Percentiles rank a stretch among this genome's conserved stretches.
These are phyloP conservation scores for Trichoderma simmonsii DNA, from an alignment of 2,329 filamentous ascomycete genomes.

Conservation along the genomic window DNA sequence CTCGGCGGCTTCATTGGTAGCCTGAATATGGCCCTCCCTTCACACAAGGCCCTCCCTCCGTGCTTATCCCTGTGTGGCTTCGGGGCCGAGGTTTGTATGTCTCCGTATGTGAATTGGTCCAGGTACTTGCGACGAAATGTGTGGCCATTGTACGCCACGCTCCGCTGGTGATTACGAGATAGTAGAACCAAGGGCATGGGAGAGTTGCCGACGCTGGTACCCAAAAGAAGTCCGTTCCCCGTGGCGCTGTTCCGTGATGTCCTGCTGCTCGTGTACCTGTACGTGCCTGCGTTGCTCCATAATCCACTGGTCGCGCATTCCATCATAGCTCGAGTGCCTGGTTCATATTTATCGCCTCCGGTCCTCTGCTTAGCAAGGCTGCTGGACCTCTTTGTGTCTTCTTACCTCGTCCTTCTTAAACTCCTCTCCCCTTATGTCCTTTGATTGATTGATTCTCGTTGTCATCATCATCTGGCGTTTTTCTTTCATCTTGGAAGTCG, in stretches of 20 bases:
- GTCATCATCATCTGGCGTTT: background rate
- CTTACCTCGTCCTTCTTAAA: background rate
- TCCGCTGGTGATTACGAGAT: background rate
- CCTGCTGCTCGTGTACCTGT: background rate
- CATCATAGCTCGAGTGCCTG: background rate
- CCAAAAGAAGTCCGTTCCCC: background rate
- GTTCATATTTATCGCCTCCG: background rate
- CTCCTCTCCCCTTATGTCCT: background rate
- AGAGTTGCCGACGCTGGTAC: background rate
- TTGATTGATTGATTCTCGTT: background rate
- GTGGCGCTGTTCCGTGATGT: background rate
- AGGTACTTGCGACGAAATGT: background rate
- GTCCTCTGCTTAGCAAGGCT: background rate
- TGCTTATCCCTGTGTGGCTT: conserved; percentile 1
- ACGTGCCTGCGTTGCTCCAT: conserved; percentile 2
- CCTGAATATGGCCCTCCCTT: background rate
- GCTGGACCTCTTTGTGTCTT: background rate
- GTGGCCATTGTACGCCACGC: background rate
- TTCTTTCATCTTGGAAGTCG: background rate
- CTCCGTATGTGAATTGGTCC: background rate
- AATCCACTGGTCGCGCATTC: background rate
- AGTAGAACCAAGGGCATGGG: background rate
- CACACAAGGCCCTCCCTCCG: background rate
- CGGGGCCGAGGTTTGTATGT: conserved; percentile 3
- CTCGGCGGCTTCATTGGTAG: conserved; percentile 3